phyloP scores from a whole-genome alignment of 371 early-diverging fungal genomes.

The Rhizopus delemar region DNA sequence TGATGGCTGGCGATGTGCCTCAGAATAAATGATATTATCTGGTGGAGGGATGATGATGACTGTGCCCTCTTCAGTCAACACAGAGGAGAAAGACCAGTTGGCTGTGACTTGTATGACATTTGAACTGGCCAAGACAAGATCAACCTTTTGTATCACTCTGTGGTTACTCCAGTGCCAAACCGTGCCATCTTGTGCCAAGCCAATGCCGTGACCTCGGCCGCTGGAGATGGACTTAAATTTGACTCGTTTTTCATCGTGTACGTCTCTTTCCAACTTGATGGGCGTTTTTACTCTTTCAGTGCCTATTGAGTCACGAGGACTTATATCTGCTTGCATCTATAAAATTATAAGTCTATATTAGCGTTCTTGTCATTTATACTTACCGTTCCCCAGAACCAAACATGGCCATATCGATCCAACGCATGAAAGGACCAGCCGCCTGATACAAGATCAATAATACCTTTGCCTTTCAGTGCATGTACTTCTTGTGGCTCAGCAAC shows the following conservation, averaged over 20 bases:
- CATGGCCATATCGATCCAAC: conserved; percentile 38
- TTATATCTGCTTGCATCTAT: conserved; percentile 20
- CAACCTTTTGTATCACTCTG: conserved; percentile 24
- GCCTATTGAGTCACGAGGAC: conserved; percentile 6
- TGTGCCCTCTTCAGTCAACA: conserved; percentile 30
- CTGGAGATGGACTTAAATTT: conserved; percentile 21
- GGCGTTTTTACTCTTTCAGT: conserved; percentile 7
- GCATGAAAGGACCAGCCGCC: conserved; percentile 57
- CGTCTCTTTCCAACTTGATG: conserved; percentile 2
- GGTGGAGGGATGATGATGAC: conserved; percentile 32
- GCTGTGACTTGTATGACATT: conserved; percentile 36
- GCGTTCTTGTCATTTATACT: not conserved
- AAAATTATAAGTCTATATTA: conserved; percentile 3
- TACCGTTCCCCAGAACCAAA: conserved; percentile 55
- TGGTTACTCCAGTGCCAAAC: conserved; percentile 48
- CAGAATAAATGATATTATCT: not conserved
- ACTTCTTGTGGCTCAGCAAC: conserved; percentile 34
- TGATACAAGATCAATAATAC: conserved; percentile 43
- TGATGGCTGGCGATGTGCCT: not conserved
- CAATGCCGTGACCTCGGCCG: conserved; percentile 47
- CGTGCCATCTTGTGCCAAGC: conserved; percentile 29
- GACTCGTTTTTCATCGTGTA: not conserved
- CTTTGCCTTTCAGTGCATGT: conserved; percentile 26
- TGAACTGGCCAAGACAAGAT: conserved; percentile 4
- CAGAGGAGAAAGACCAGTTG: conserved; percentile 34